Base-by-base conservation (phyloP, 1,139 yeast genomes). In the Yarrowia galli region DNA sequence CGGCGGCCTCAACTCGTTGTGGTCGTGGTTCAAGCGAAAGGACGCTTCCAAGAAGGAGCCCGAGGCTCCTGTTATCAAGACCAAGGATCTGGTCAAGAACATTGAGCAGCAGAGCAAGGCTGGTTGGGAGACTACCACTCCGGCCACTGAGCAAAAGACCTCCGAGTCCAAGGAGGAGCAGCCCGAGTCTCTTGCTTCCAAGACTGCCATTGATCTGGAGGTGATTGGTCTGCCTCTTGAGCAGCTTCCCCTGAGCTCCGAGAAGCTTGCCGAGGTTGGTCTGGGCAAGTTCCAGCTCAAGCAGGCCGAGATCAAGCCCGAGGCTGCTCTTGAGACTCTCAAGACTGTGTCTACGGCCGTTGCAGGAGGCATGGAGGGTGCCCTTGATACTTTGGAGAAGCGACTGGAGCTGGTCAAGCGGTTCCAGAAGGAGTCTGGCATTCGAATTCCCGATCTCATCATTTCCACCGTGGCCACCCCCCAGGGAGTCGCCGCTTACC, bases 371-470 rank as follows among this genome's bases (percentile, higher is more conserved):
- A 25, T 58, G 46, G 40, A 46, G 23, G 56, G 28, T 12, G 40
- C 42, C 20, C 67, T 38, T 9, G 45, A 38, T 8, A 20, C 64
- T 54, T 22, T 67, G 32, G 40, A 25, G 42, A 32, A 58, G 18
- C 61, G 67, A 12, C 54, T 65, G 32, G 18, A 35, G n/a, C 54
- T 65, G 18, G 40, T 18, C 22, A 65, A 65, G 56, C 36, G 13
- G 45, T 65, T 65, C 49, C 36, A 45, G 36, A 6, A 22, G 23
- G 32, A 36, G 18, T 43, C 56, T 4, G 68, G 68, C 10, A 80
- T 88, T 68, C 82, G 85, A 48, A 82, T 92, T 28, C 88, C 90
- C 46, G 98, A 92, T 77, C 82, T 81, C 69, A 79, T 83, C 53
- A 77, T 91, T 32, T 80, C 91, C 2, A 79, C 80, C 69, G 74